These are phyloP conservation scores for Cercospora sesami DNA, from an alignment of 2,329 filamentous ascomycete species.

Conservation along the genomic window DNA sequence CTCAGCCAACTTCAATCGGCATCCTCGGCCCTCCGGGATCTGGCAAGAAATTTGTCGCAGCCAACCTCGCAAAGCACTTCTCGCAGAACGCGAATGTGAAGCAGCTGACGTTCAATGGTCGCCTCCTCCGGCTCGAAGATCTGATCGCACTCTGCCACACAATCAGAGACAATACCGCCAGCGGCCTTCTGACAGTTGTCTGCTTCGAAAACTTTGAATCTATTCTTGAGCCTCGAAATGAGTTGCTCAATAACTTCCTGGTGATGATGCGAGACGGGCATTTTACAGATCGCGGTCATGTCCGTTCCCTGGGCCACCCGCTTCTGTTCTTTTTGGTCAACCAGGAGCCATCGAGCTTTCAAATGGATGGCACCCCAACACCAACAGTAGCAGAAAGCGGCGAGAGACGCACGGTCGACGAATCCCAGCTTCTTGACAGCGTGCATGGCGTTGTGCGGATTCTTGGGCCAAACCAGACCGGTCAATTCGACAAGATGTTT, in stretches of 20 bases:
- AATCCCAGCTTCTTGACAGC: conserved; percentile 35
- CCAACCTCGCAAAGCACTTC: conserved; percentile 35
- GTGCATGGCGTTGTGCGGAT: conserved; percentile 38
- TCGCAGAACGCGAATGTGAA: conserved; percentile 27
- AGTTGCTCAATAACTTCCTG: conserved; percentile 34
- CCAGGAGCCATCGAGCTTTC: conserved; percentile 28
- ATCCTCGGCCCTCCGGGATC: conserved; percentile 36
- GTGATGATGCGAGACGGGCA: conserved; percentile 36
- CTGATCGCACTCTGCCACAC: conserved; percentile 35
- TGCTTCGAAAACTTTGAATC: conserved; percentile 39
- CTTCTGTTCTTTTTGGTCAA: conserved; percentile 39
- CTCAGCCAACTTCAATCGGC: conserved; percentile 36
- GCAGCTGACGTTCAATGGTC: conserved; percentile 35
- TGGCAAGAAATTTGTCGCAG: conserved; percentile 39
- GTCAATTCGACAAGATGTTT: conserved; percentile 35
- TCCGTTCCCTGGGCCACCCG: conserved; percentile 33
- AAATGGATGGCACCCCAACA: conserved; percentile 32
- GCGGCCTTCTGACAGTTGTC: conserved; percentile 33
- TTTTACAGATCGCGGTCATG: conserved; percentile 35
- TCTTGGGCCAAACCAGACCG: conserved; percentile 35
- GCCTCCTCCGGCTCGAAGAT: conserved; percentile 33
- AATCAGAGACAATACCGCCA: conserved; percentile 35
- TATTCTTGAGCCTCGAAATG: conserved; percentile 31
- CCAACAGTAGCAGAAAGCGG: conserved; percentile 30
- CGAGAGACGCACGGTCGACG: conserved; percentile 28